Base-by-base conservation (phyloP, 2,329 filamentous ascomycete species). In the Gliomastix tumulicola region DNA sequence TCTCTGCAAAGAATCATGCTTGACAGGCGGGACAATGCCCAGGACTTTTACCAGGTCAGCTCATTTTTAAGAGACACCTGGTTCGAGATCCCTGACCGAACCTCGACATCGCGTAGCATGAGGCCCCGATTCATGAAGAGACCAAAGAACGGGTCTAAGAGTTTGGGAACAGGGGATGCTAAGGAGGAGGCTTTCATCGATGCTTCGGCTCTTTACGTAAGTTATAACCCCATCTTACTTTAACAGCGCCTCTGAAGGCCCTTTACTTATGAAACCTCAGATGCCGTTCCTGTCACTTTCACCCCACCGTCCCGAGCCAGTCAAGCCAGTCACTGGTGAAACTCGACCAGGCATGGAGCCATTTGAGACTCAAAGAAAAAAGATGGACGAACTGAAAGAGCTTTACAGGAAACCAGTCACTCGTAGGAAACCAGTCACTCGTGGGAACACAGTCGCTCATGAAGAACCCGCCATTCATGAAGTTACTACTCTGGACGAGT, bases 401-500 rank as follows among this genome's bases (percentile, higher is more conserved):
- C 4, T 11, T 4, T 34, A 34, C n/a, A 17, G 33, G 11, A 13
- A 33, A 3, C 23, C 44, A 2, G 12, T 41, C 1, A 13, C 15
- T 27, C 15, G 6, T 27, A 5, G 23, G 23, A 41, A 3, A 3
- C 23, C 44, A 2, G 12, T 41, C 1, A 13, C 15, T 27, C 15
- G 6, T 27, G 5, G 23, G 23, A 41, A 3, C n/a, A n/a, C n/a
- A n/a, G n/a, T n/a, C n/a, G 34, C 33, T 4, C 41, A 44, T 12
- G 4, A 30, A n/a, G 6, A 38, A 1, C n/a, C 12, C 3, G 38
- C 37, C 22, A 38, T 45, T 12, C 45, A 47, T 17, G 37, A 34
- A 4, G 39, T 40, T 1, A 30, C 36, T 6, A 45, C 45, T 2
- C 37, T 47, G 0, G 45, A 47, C 21, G 43, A 47, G 33, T 45